Evolutionary conservation across 129 eudicot genomes (phyloP).

Genomic region (Ambrosia trifida): DNA sequence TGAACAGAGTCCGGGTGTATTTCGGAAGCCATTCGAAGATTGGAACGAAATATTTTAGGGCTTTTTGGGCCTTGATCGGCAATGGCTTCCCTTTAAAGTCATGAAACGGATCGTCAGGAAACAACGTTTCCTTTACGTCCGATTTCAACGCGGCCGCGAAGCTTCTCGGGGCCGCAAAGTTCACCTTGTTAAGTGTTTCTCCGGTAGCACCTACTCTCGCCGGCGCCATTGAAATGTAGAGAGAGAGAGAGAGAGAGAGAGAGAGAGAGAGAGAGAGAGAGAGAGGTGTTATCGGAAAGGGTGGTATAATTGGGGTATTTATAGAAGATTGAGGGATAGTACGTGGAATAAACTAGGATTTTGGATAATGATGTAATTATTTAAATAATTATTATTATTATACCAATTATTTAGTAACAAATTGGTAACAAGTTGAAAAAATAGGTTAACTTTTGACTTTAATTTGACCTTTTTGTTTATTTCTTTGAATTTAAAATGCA

Average conservation of each 20-base stretch:
- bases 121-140: constrained; percentile 56
- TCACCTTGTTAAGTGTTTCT: constrained; percentile 47
- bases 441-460: constrained; percentile 25
- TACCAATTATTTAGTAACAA: not conserved
- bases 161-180: constrained; percentile 52
- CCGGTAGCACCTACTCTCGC: constrained; percentile 16
- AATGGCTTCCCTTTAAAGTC: constrained; percentile 49
- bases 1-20: constrained; percentile 50
- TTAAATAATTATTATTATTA: not conserved
- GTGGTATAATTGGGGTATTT: constrained; percentile 27
- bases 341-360: constrained; percentile 10
- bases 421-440: not conserved
- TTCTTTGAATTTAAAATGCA: constrained; percentile 11
- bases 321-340: constrained; percentile 8
- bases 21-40: constrained; percentile 76
- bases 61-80: constrained; percentile 29
- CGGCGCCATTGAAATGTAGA: constrained; percentile 29
- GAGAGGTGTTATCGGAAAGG: not conserved
- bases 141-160: constrained; percentile 49
- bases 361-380: constrained; percentile 18
- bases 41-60: constrained; percentile 64
- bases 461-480: constrained; percentile 19
- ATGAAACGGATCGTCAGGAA: constrained; percentile 85
- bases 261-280: constrained; percentile 17
- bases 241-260: constrained; percentile 19